A percentile compares a stretch with the other conserved stretches of the same genome.
Conservation (phyloP, 345 rosid species). For the Bretschneidera sinensis region DNA sequence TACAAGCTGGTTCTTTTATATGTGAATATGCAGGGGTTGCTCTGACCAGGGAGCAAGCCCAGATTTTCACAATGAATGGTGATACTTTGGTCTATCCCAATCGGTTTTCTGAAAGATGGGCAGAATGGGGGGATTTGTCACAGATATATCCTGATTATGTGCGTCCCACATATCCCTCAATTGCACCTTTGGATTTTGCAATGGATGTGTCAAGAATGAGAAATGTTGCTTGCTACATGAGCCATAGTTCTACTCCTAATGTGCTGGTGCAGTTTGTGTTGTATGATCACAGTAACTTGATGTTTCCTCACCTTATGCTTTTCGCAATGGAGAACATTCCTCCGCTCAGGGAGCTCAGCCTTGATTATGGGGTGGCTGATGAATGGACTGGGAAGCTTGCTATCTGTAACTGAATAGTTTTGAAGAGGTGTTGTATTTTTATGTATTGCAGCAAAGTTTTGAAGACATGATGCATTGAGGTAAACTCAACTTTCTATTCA, state of each 20-base stretch:
- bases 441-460: conserved; percentile 19
- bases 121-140: conserved; percentile 88
- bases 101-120: conserved; percentile 66
- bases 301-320: conserved; percentile 93
- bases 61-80: conserved; percentile 75
- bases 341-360: conserved; percentile 85
- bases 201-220: conserved; percentile 95
- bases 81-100: conserved; percentile 69
- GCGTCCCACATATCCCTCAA: conserved; percentile 53
- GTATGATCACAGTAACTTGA: conserved; percentile 77
- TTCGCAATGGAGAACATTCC: conserved; percentile 87
- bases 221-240: conserved; percentile 88
- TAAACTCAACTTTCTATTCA: no score
- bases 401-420: conserved; percentile 49
- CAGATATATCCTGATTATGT: conserved; percentile 48
- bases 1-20: conserved; percentile 82
- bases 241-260: conserved; percentile 83
- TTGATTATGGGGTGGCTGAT: conserved; percentile 87
- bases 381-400: conserved; percentile 77
- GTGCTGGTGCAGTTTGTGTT: conserved; percentile 79
- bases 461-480: conserved; percentile 31
- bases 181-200: conserved; percentile 85
- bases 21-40: conserved; percentile 88
- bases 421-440: conserved; percentile 17
- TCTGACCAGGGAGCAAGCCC: conserved; percentile 85